phyloP scores from a whole-genome alignment of 306 rosid genomes.

The Acacia crassicarpa region DNA sequence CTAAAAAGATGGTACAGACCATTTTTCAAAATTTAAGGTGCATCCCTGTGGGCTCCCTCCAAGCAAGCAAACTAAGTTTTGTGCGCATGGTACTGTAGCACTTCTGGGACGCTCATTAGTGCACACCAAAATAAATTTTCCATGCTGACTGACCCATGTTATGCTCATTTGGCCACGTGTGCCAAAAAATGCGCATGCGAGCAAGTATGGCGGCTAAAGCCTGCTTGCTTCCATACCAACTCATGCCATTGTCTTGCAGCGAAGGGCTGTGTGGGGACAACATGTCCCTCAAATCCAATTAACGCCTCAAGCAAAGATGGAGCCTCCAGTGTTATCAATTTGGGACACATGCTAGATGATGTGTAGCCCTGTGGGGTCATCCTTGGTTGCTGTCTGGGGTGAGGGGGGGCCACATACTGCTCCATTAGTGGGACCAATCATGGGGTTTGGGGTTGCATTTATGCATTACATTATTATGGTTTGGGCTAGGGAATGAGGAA shows the following conservation, averaged over 20 bases:
- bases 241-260: constrained; percentile 50
- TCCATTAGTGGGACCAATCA: constrained; percentile 71
- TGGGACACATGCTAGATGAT: constrained; percentile 77
- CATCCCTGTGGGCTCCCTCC: constrained; percentile 51
- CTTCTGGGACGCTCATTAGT: constrained; percentile 43
- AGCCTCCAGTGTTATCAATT: constrained; percentile 55
- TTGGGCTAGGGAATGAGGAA: constrained; percentile 30
- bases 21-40: constrained; percentile 31
- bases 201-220: constrained; percentile 69
- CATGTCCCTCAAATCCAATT: constrained; percentile 47
- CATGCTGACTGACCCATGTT: constrained; percentile 22
- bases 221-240: constrained; percentile 37
- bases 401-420: constrained; percentile 32
- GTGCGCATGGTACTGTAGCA: constrained; percentile 80
- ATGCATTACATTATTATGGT: constrained; percentile 37
- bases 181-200: constrained; percentile 59
- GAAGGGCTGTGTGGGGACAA: constrained; percentile 57
- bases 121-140: constrained; percentile 8
- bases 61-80: constrained; percentile 30
- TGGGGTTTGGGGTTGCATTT: constrained; percentile 44
- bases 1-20: not conserved
- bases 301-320: constrained; percentile 43
- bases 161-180: constrained; percentile 34
- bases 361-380: constrained; percentile 53
- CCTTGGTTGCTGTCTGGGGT: constrained; percentile 65